Percentiles rank a stretch among this genome's conserved stretches.
Evolutionary conservation across 192 early-diverging fungal genomes (phyloP).

Genomic region (Podila horticola): DNA sequence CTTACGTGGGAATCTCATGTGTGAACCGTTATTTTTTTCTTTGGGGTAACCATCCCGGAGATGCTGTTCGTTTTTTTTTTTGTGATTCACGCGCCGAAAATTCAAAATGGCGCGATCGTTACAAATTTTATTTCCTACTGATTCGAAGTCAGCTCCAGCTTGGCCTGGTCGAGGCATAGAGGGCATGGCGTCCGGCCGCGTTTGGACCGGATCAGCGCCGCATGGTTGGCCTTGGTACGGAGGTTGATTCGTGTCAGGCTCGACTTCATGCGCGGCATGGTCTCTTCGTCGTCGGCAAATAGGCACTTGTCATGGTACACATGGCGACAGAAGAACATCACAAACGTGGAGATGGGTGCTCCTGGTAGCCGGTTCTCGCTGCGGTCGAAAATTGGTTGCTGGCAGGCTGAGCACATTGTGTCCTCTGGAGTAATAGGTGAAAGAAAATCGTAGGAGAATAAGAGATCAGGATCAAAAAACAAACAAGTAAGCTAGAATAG

Average conservation of each 20-base stretch:
- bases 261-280: constrained; percentile 28
- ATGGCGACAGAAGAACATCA: constrained; percentile 95
- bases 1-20: no score
- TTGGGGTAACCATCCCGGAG: no score
- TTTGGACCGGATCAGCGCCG: constrained; percentile 55
- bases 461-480: constrained; percentile 1
- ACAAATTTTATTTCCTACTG: constrained; percentile 7
- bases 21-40: no score
- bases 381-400: constrained; percentile 54
- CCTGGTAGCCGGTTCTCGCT: constrained; percentile 25
- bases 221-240: constrained; percentile 61
- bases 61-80: no score
- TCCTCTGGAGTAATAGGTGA: constrained; percentile 34
- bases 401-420: constrained; percentile 58
- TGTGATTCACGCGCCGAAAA: no score
- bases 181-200: constrained; percentile 56
- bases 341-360: constrained; percentile 55
- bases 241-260: constrained; percentile 16
- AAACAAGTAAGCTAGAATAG: background rate
- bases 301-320: constrained; percentile 88
- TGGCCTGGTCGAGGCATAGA: constrained; percentile 60
- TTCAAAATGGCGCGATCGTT: no score
- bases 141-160: constrained; percentile 15
- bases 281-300: constrained; percentile 62
- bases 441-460: background rate